Conservation (phyloP, 805 yeast genomes). For the Kluyveromyces nonfermentans region DNA sequence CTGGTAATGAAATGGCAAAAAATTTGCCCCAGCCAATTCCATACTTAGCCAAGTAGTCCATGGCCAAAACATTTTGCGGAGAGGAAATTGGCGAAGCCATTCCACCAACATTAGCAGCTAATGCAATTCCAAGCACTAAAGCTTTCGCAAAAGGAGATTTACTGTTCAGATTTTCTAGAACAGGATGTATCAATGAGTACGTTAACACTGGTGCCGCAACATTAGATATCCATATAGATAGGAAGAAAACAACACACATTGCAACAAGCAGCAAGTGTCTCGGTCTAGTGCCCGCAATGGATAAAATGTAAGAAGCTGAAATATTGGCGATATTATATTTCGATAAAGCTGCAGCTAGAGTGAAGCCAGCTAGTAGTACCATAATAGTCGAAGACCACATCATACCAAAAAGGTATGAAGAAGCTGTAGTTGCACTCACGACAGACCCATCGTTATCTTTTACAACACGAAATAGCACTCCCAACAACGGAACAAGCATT, state of each 20-base stretch:
- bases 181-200: conserved; percentile 77
- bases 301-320: conserved; percentile 74
- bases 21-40: conserved; percentile 77
- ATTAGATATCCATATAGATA: conserved; percentile 92
- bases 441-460: conserved; percentile 44
- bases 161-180: conserved; percentile 67
- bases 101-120: conserved; percentile 89
- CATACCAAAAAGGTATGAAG: conserved; percentile 55
- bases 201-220: conserved; percentile 95
- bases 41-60: conserved; percentile 66
- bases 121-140: conserved; percentile 79
- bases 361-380: conserved; percentile 84
- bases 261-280: conserved; percentile 63
- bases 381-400: conserved; percentile 96
- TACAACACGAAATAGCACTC: conserved; percentile 59
- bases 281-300: conserved; percentile 78
- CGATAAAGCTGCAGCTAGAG: conserved; percentile 86
- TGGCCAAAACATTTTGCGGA: conserved; percentile 89
- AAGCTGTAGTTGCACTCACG: conserved; percentile 57
- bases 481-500: conserved; percentile 67
- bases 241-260: conserved; percentile 76
- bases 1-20: conserved; percentile 84
- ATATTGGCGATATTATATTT: conserved; percentile 83
- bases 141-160: conserved; percentile 78
- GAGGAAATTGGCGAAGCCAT: conserved; percentile 96